Conservation (phyloP, 768 basidiomycete genomes). For the Amylocystis lapponica region DNA sequence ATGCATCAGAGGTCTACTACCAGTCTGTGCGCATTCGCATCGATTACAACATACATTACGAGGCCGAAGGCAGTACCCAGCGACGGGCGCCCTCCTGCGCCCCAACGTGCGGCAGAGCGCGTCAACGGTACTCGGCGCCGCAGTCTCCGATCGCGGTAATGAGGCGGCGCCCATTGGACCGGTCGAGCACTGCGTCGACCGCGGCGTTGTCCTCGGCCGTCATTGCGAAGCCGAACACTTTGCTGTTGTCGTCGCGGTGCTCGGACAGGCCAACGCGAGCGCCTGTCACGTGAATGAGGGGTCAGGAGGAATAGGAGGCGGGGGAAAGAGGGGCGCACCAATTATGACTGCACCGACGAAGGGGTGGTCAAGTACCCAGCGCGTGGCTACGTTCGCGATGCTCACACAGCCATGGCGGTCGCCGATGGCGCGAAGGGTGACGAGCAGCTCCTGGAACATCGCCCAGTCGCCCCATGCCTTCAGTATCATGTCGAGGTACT, state of each 20-base stretch:
- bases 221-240: conserved; percentile 54
- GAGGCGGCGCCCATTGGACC: conserved; percentile 56
- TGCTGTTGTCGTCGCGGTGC: conserved; percentile 63
- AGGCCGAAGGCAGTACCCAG: too few relatives aligned
- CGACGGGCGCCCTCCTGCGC: too few relatives aligned
- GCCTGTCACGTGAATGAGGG: conserved; percentile 35
- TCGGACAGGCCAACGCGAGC: conserved; percentile 71
- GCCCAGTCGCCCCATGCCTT: conserved; percentile 76
- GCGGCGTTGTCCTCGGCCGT: conserved; percentile 47
- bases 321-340: conserved; percentile 36
- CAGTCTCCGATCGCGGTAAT: conserved; percentile 76
- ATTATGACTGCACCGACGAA: conserved; percentile 79
- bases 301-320: not conserved
- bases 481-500: conserved; percentile 84
- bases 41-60: too few relatives aligned
- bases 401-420: conserved; percentile 59
- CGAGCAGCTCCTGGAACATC: conserved; percentile 64
- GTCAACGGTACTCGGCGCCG: conserved; percentile 73
- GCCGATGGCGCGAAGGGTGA: conserved; percentile 54
- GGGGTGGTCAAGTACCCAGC: conserved; percentile 76
- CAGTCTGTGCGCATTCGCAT: too few relatives aligned
- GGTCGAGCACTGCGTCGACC: conserved; percentile 59
- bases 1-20: too few relatives aligned
- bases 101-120: not conserved
- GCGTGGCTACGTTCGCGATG: conserved; percentile 74